These are phyloP conservation scores for Cyberlindnera xylosilytica DNA, from an alignment of 805 yeast species.

Conservation along the genomic window DNA sequence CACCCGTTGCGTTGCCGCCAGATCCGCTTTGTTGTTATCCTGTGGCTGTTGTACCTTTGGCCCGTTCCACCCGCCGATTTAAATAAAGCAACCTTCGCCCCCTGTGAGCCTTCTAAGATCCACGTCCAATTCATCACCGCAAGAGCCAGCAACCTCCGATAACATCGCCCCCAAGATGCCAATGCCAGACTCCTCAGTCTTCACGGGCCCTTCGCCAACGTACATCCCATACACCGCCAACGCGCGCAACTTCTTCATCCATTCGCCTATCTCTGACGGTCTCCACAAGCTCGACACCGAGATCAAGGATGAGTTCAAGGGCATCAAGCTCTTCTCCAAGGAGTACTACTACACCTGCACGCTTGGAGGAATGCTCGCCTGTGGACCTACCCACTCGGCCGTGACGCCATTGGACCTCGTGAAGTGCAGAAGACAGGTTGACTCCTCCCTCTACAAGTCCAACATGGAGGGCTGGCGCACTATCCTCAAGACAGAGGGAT, in stretches of 20 bases:
- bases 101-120: background rate
- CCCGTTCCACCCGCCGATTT: constrained; percentile 4
- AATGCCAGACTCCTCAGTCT: background rate
- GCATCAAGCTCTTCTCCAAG: constrained; percentile 28
- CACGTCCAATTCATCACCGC: no score
- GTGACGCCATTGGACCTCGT: constrained; percentile 93
- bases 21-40: no score
- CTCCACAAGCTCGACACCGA: constrained; percentile 9
- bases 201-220: constrained; percentile 1
- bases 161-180: no score
- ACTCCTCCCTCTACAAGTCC: constrained; percentile 66
- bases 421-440: constrained; percentile 90
- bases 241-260: constrained; percentile 10
- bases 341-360: constrained; percentile 57
- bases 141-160: no score
- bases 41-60: no score
- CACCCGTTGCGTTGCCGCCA: no score
- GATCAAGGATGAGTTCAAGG: constrained; percentile 17
- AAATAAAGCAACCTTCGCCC: background rate
- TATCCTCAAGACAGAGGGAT: constrained; percentile 72
- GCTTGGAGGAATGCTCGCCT: constrained; percentile 69
- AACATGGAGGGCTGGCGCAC: constrained; percentile 79
- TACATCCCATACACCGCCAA: constrained; percentile 3
- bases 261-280: constrained; percentile 8
- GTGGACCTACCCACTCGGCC: constrained; percentile 95